Percentiles rank a stretch among this genome's conserved stretches.
phyloP scores from a whole-genome alignment of 2,329 filamentous ascomycete genomes.

The Zymoseptoria passerinii region DNA sequence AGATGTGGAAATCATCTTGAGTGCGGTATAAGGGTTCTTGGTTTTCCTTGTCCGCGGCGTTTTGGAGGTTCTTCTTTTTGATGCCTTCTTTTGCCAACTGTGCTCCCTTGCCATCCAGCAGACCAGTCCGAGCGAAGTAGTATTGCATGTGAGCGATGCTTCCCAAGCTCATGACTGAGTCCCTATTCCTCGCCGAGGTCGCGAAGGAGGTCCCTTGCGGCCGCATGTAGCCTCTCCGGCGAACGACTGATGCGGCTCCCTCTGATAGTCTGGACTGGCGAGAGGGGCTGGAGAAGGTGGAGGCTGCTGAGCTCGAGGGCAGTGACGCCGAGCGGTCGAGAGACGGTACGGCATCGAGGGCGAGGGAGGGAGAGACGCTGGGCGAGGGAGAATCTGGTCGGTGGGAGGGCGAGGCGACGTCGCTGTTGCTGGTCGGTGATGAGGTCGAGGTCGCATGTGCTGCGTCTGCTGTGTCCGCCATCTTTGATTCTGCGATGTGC shows the following conservation, averaged over 20 bases:
- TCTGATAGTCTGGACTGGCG: slow-evolving; percentile 46
- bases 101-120: slow-evolving; percentile 87
- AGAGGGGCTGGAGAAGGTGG: slow-evolving; percentile 34
- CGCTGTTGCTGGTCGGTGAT: slow-evolving; percentile 21
- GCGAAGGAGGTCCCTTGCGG: slow-evolving; percentile 85
- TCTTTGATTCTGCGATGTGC: not conserved
- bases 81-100: slow-evolving; percentile 69
- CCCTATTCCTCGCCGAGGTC: slow-evolving; percentile 76
- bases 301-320: slow-evolving; percentile 48
- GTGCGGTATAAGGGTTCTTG: slow-evolving; percentile 14
- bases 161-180: slow-evolving; percentile 91
- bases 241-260: slow-evolving; percentile 33
- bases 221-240: slow-evolving; percentile 75
- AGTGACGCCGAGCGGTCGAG: slow-evolving; percentile 58
- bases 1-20: slow-evolving; percentile 19
- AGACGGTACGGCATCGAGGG: slow-evolving; percentile 49
- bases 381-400: slow-evolving; percentile 57
- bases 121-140: slow-evolving; percentile 90
- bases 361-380: slow-evolving; percentile 53
- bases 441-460: not conserved
- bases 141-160: slow-evolving; percentile 97
- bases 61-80: slow-evolving; percentile 22
- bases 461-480: not conserved
- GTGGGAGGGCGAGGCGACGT: slow-evolving; percentile 18
- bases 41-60: slow-evolving; percentile 24